Conservation (phyloP, 192 early-diverging fungal genomes). For the Rhizophagus sp. region DNA sequence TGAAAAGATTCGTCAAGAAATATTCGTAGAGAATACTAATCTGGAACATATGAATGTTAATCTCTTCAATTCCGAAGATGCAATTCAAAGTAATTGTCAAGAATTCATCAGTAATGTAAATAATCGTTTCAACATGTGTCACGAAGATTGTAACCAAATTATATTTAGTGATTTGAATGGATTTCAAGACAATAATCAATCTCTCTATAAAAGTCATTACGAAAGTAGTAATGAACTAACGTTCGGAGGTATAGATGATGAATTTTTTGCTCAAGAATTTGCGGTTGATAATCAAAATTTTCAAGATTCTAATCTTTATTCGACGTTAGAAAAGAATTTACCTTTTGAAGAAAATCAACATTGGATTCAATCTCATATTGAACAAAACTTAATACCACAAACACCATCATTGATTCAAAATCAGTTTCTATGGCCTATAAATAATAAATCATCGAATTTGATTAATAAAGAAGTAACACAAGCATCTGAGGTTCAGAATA, state of each 20-base stretch:
- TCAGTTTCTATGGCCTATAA: not conserved
- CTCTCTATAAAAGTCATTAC: not conserved
- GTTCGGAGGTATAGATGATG: not conserved
- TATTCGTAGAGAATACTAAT: not conserved
- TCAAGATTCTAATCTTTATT: too few relatives aligned
- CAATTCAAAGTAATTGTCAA: not conserved
- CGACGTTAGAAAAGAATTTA: not conserved
- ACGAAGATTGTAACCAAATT: not conserved
- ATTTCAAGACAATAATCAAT: not conserved
- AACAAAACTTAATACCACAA: not conserved
- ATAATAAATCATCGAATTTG: not conserved
- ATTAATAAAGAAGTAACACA: not conserved
- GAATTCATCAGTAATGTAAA: not conserved
- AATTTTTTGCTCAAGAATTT: not conserved
- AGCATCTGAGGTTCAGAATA: not conserved
- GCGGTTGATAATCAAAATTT: too few relatives aligned
- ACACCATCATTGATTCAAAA: not conserved
- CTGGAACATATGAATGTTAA: not conserved
- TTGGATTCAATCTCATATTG: too few relatives aligned
- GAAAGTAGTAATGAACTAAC: not conserved
- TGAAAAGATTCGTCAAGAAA: not conserved
- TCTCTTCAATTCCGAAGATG: not conserved
- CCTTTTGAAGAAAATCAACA: not conserved
- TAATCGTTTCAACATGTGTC: too few relatives aligned
- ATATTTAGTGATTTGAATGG: too few relatives aligned